Evolutionary conservation across 805 yeast species (phyloP), one percentile per base, ranked within the genome.

Genomic region (Peterozyma toletana): DNA sequence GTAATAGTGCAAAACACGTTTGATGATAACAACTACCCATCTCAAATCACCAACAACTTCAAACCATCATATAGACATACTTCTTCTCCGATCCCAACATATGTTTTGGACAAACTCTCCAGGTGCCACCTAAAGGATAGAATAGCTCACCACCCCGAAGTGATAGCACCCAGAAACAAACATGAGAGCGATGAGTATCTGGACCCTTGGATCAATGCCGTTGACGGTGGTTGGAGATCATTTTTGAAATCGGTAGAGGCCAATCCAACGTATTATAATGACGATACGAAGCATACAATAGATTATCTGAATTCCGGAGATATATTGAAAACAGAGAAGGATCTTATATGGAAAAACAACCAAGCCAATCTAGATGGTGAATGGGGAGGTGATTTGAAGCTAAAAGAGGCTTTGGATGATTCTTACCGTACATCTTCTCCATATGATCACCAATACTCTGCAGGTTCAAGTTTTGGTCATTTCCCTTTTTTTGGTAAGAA

Each of bases 301-400:
- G 21, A 35, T 17, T 11, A 33, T 11, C 21, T n/a, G 13, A 37
- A 35, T 5, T 21, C 21, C 11, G 16, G 39, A 1, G 37, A 38
- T 29, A 41, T 29, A 16, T 65, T 41, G 53, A 56, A 15, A 46
- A 56, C 27, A 21, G 27, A 21, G 27, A 21, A 21, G 27, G 37
- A 52, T 48, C 29, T 46, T 55, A n/a, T 44, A 33, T 39, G 48
- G 46, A 18, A 31, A 16, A 42, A 31, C 31, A 17, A 37, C 7
- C 41, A 40, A 30, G 63, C 67, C 3, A 73, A 71, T 44, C 58
- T 79, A 41, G 67, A 72, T 37, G 71, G 73, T 1, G 63, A 70
- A 16, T 86, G 93, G 93, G 80, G 81, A 33, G 95, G 95, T 35
- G 86, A 74, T 45, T 75, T 75, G 44, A 61, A 89, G 47, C 64